Evolutionary conservation across 179 eudicot genomes (phyloP).

Genomic region (Spinacia oleracea): DNA sequence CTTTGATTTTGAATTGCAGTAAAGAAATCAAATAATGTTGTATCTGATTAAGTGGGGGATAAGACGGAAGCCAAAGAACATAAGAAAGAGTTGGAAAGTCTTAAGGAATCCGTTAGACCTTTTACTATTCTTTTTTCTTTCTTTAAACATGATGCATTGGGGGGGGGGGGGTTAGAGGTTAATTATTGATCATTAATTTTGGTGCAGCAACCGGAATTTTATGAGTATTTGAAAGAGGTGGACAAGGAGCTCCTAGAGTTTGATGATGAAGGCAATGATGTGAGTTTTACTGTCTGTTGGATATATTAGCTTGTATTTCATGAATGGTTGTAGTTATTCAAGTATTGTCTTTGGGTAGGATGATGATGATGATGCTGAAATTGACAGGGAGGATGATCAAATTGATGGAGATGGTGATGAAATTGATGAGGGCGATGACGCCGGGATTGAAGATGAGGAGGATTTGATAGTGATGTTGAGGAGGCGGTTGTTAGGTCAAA

Average conservation of each 20-base stretch:
- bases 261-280: slow-evolving; percentile 66
- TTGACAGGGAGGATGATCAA: too few relatives aligned
- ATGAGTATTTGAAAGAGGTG: slow-evolving; percentile 72
- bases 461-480: slow-evolving; percentile 27
- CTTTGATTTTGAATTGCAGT: slow-evolving; percentile 30
- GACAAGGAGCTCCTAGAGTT: slow-evolving; percentile 83
- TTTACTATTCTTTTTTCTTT: not conserved
- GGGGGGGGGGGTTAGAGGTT: not conserved
- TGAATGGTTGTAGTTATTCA: slow-evolving; percentile 5
- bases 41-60: slow-evolving; percentile 27
- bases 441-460: slow-evolving; percentile 34
- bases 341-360: slow-evolving; percentile 15
- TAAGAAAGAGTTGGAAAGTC: slow-evolving; percentile 53
- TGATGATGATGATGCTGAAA: too few relatives aligned
- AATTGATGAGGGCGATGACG: slow-evolving; percentile 44
- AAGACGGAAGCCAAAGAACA: slow-evolving; percentile 53
- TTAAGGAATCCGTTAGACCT: slow-evolving; percentile 59
- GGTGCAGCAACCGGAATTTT: slow-evolving; percentile 92
- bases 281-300: slow-evolving; percentile 40
- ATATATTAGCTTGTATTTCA: slow-evolving; percentile 10
- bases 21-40: slow-evolving; percentile 30
- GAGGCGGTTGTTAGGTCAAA: slow-evolving; percentile 24
- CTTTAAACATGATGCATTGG: too few relatives aligned
- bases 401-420: slow-evolving; percentile 45
- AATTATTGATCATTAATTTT: slow-evolving; percentile 9